Evolutionary conservation across 1,284 basidiomycete species (phyloP), one percentile per base, ranked within the genome.

Genomic region (Marasmius sp.): DNA sequence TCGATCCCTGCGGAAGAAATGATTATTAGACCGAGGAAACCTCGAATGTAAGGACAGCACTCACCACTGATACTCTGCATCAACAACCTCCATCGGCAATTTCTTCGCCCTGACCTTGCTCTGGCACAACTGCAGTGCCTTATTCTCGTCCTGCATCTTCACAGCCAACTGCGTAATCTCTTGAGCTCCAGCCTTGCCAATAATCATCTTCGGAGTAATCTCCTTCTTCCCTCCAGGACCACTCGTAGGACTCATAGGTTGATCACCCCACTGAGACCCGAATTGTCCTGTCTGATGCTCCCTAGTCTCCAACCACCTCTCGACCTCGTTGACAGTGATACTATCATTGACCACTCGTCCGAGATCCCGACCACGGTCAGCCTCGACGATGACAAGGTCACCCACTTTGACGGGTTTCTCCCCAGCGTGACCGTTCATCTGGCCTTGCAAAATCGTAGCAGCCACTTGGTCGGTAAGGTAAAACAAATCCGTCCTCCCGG

Each of bases 21-120:
- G 64, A 56, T 50, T 34, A 56, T 20, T 12, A 50, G 59, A 7
- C 50, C 8, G 33, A 45, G 33, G 38, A 57, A 18, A 36, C 10
- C 20, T 43, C 50, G 59, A 22, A 53, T 16, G 43, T 20, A 41
- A 50, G 22, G 18, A 48, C 59, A 36, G 62, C 12, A 79, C 88
- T 47, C 62, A 94, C 94, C 94, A 98, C 75, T 99, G 97, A 80
- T 97, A 98, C 78, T 98, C 97, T 37, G 95, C 96, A 73, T 97
- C 95, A 61, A 97, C 90, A 62, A 99, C 95, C 76, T 96, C 93
- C 97, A 99, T 99, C 16, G 95, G 95, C 70, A 99, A 78, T 71
- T 95, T 93, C 78, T 94, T 92, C 75, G 94, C 93, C 56, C 87
- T 82, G 14, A 97, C 95, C 75, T 98, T 98, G 63, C 84, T 91